Evolutionary conservation across 2,329 filamentous ascomycete species (phyloP), one percentile per base, ranked within the genome.

Genomic region (Trichoderma arundinaceum): DNA sequence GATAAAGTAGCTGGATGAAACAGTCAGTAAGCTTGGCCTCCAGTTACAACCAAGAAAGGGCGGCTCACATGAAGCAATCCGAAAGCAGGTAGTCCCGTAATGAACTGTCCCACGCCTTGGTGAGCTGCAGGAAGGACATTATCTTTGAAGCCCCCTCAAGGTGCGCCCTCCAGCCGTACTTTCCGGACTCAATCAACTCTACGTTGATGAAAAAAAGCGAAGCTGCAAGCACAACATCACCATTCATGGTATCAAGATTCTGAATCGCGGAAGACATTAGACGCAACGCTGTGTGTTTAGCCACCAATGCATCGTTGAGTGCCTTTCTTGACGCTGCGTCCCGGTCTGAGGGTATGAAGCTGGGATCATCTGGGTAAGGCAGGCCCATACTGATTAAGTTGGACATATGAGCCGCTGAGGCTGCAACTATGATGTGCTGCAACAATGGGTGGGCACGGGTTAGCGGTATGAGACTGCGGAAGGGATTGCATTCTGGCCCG

Each of bases 151-250:
- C 81, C 2, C 80, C 82, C 58, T 82, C 77, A 22, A 84, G 75
- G 65, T 84, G 82, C 13, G 78, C 77, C 53, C 77, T 79, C 81
- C 81, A 83, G 12, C 78, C 79, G 43, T 81, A 77, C 69, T 78
- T 81, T 1, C 81, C 81, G 13, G 80, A 81, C 72, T 83, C 81
- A 58, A 84, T 81, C 54, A 84, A 74, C 72, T 84, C 80, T 57
- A 84, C 75, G 67, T 83, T 82, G 73, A 84, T 76, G 69, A 84
- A 80, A 71, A 84, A 83, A 17, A 83, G 74, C 3, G 81, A 79
- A 0, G 82, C 79, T 1, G 82, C 79, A 2, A 84, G 74, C 2
- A 82, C 73, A 9, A 81, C 76, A 51, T 81, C 79, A 13, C 75
- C 75, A 13, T 76, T 77, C 2, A 76, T 74, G 2, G 75, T 72